A percentile compares a stretch with the other conserved stretches of the same genome.
phyloP scores from a whole-genome alignment of 2,329 filamentous ascomycete species.

The Phialemoniopsis sp. region DNA sequence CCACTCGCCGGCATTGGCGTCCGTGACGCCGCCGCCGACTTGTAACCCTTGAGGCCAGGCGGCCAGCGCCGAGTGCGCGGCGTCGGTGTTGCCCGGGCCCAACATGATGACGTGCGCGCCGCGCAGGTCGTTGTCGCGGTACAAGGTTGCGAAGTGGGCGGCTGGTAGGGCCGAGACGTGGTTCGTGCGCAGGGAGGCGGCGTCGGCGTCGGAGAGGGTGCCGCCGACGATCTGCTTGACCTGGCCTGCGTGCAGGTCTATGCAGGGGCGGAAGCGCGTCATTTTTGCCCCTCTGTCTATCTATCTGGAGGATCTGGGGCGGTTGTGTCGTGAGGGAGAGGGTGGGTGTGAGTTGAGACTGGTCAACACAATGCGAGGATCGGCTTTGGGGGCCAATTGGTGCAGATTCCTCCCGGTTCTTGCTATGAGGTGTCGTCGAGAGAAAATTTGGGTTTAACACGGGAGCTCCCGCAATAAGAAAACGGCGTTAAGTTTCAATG shows the following conservation, averaged over 20 bases:
- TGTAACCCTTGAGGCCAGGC: slow-evolving; percentile 81
- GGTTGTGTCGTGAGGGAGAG: neutral
- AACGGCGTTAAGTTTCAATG: too few species aligned
- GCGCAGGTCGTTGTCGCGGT: slow-evolving; percentile 66
- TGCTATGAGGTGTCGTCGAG: too few species aligned
- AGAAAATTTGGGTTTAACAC: neutral
- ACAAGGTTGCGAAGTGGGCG: slow-evolving; percentile 75
- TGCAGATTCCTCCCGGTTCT: too few species aligned
- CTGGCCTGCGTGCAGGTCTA: slow-evolving; percentile 94
- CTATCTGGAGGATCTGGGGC: slow-evolving; percentile 3
- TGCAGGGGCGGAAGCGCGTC: slow-evolving; percentile 94
- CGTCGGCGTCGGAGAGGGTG: slow-evolving; percentile 67
- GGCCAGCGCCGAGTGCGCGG: slow-evolving; percentile 70
- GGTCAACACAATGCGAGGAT: too few species aligned
- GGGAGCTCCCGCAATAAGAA: too few species aligned
- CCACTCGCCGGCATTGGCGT: slow-evolving; percentile 81
- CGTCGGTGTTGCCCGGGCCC: slow-evolving; percentile 78
- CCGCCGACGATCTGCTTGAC: slow-evolving; percentile 99
- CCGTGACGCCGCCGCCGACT: slow-evolving; percentile 89
- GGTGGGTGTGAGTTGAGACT: too few species aligned
- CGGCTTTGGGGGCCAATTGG: too few species aligned
- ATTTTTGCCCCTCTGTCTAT: slow-evolving; percentile 40
- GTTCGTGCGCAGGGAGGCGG: slow-evolving; percentile 74
- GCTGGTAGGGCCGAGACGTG: slow-evolving; percentile 83
- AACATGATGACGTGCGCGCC: slow-evolving; percentile 98